Evolutionary conservation across 805 yeast species (phyloP), one percentile per base, ranked within the genome.

Genomic region (Spathaspora girioi): DNA sequence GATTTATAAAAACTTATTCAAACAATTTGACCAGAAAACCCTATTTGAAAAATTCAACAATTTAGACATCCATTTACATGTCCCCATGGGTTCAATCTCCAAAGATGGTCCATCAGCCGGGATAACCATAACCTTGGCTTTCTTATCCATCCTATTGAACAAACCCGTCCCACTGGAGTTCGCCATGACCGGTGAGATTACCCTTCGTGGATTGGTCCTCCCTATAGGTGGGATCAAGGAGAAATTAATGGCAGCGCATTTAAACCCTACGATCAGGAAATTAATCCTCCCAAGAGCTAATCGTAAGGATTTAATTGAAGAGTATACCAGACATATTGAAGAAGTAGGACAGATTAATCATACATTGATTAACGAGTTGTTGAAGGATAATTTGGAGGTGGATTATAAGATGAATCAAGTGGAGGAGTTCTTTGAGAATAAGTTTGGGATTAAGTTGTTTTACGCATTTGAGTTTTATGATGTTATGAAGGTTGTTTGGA

Each of bases 111-210:
- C 79, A 1, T 59, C 65, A n/a, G 71, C 81, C 0, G 81, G 81
- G 15, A 74, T 77, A 46, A 76, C 81, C 4, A 76, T 77, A 75
- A 76, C 81, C 1, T 63, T 75, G 45, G 73, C 71, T 70, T 73
- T 77, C 49, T 62, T 77, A 31, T 76, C 80, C 1, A 62, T 77
- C 50, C 57, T 75, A 6, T 59, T 77, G 38, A 71, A 75, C 48
- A 74, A 69, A 47, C 77, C 79, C 1, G 76, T 77, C 6, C 75
- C 77, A 0, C 59, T 63, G 12, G 69, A 73, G 47, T 70, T 86
- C 47, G 96, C 96, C 47, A 86, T 89, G 94, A 89, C 96, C 1
- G 96, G 96, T 5, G 96, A 88, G 65, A 84, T 88, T 54, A 87
- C 94, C 0, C 74, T 89, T 3, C 70, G 93, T 43, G 96, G 96